A percentile compares a stretch with the other conserved stretches of the same genome.
phyloP scores from a whole-genome alignment of 2,329 filamentous ascomycete species.

The Penicillium verrucosum region DNA sequence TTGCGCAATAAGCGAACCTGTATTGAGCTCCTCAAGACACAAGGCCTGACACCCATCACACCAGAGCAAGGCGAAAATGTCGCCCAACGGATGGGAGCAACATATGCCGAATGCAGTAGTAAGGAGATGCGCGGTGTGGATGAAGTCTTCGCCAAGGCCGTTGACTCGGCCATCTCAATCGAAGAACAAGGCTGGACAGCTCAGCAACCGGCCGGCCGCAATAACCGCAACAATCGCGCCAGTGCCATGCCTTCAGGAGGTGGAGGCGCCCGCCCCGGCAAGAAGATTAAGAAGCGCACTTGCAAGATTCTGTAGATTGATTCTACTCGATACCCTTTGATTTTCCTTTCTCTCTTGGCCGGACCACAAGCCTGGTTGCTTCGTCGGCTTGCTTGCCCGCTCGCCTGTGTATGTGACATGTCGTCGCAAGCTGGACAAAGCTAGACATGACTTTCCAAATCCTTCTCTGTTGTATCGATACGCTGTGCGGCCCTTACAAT shows the following conservation, averaged over 20 bases:
- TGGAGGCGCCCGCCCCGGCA: constrained; percentile 38
- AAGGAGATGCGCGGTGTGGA: constrained; percentile 93
- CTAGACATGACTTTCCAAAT: constrained; percentile 24
- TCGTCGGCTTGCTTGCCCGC: constrained; percentile 26
- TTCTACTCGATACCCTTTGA: constrained; percentile 12
- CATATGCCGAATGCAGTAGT: constrained; percentile 97
- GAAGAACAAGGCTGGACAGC: constrained; percentile 58
- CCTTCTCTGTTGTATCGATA: constrained; percentile 14
- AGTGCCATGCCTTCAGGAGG: constrained; percentile 33
- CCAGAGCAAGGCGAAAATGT: constrained; percentile 84
- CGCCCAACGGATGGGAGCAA: constrained; percentile 87
- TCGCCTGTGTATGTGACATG: constrained; percentile 24
- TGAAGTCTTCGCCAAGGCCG: constrained; percentile 90
- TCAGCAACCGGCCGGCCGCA: constrained; percentile 15
- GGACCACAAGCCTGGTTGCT: constrained; percentile 38
- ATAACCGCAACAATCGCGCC: constrained; percentile 16
- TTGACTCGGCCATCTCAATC: constrained; percentile 82
- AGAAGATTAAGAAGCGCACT: constrained; percentile 79
- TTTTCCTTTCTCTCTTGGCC: constrained; percentile 17
- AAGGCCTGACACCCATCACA: constrained; percentile 92
- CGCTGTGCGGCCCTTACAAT: constrained; percentile 21
- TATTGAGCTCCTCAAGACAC: constrained; percentile 97
- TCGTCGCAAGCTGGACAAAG: constrained; percentile 23
- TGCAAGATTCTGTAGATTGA: constrained; percentile 69
- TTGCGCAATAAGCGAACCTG: constrained; percentile 92